Evolutionary conservation across 164 flowering plant species (phyloP).

Genomic region (Berberis vulgaris): DNA sequence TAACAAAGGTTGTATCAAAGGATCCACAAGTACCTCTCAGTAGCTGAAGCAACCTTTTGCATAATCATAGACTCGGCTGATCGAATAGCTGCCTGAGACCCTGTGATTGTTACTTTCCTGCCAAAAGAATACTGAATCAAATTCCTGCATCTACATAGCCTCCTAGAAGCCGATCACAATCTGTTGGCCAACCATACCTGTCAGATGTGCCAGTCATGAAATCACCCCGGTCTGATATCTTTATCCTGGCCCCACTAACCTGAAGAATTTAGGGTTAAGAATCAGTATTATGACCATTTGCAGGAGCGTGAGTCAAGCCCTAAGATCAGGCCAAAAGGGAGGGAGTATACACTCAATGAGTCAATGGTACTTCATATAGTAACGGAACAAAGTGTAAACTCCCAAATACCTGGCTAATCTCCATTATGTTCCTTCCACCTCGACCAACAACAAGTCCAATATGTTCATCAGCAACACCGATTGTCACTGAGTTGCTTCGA

Average conservation of each 20-base stretch:
- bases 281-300: too few relatives aligned
- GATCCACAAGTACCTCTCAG: constrained; percentile 29
- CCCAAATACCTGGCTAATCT: constrained; percentile 68
- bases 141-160: background rate
- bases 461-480: constrained; percentile 88
- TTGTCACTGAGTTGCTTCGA: constrained; percentile 53
- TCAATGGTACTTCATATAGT: background rate
- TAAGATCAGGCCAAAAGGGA: background rate
- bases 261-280: constrained; percentile 17
- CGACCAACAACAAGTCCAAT: constrained; percentile 90
- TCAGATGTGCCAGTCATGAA: constrained; percentile 84
- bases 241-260: constrained; percentile 88
- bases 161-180: background rate
- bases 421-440: constrained; percentile 79
- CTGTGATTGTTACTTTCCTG: constrained; percentile 95
- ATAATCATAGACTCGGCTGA: constrained; percentile 76
- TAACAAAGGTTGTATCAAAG: too few relatives aligned
- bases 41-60: constrained; percentile 64
- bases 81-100: constrained; percentile 74
- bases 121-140: constrained; percentile 10
- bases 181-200: constrained; percentile 32
- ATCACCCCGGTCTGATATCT: constrained; percentile 96
- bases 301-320: background rate
- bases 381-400: background rate
- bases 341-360: background rate